Evolutionary conservation across 164 flowering plant genomes (phyloP), one percentile per base, ranked within the genome.

Genomic region (Saururus chinensis): DNA sequence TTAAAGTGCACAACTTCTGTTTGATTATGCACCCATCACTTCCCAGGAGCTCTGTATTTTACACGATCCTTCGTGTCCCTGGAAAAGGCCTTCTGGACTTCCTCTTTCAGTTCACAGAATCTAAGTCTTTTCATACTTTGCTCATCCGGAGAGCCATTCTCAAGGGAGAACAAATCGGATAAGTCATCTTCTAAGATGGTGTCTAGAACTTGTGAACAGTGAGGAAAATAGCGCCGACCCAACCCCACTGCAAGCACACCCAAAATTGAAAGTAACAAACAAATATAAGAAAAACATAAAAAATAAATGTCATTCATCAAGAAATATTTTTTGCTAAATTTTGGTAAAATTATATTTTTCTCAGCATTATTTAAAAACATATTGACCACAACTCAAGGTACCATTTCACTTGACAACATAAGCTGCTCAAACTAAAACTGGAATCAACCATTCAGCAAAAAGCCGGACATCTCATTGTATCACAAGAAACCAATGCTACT

Each of bases 171-270:
- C 52, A 71, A 35, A 40, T 81, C 89, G 0, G 76, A 75, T 20
- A 76, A 57, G 67, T 81, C 88, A 57, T 84, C 87, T 13, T 79
- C 87, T 79, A 85, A 67, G 63, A 80, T 76, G 62, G 76, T 81
- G 65, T 82, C 84, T 56, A 84, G 70, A 23, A 79, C 89, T 59
- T 76, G 68, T 0, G 84, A 82, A 74, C 86, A 82, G 67, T 69
- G 70, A 3, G 86, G 89, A 59, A 84, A 82, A 62, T 68, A 82
- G n/a, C 82, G 83, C 23, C 17, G 14, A 45, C 87, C 89, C 63
- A 64, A 57, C 54, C 75, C 85, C 64, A 84, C 89, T 84, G 80
- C 68, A 66, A 66, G 19, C 64, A 70, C 24, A 19, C 48, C 60
- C 42, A 66, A 19, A 24, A 41, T 26, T 25, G n/a, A 17, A 23